Conservation (phyloP, 305 asterid species). For the Plantago rigida region DNA sequence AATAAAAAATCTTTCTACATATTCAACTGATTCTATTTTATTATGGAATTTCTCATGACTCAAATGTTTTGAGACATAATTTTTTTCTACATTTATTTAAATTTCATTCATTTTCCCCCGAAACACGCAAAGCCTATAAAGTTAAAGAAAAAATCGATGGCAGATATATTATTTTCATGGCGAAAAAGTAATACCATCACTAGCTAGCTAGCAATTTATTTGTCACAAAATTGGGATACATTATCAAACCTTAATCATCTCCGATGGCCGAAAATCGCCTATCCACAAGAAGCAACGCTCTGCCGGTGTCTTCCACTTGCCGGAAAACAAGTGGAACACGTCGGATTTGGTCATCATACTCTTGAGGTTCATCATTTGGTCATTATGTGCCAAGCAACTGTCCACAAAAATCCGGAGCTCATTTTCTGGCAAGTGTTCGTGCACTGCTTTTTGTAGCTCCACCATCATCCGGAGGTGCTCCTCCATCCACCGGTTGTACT, state of each 20-base stretch:
- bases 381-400: slow-evolving; percentile 53
- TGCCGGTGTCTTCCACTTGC: slow-evolving; percentile 83
- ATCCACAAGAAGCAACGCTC: slow-evolving; percentile 92
- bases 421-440: slow-evolving; percentile 55
- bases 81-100: too few species aligned
- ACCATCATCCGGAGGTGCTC: slow-evolving; percentile 63
- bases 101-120: too few species aligned
- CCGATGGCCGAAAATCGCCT: slow-evolving; percentile 87
- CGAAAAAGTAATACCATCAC: too few species aligned
- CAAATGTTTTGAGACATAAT: too few species aligned
- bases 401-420: slow-evolving; percentile 60
- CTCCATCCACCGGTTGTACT: slow-evolving; percentile 81
- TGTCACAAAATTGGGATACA: slow-evolving; percentile 3
- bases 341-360: slow-evolving; percentile 56
- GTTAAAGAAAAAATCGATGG: too few species aligned
- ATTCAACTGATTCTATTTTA: too few species aligned
- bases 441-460: slow-evolving; percentile 63
- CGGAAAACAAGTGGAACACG: slow-evolving; percentile 72
- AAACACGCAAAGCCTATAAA: too few species aligned
- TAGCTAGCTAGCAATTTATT: too few species aligned
- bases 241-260: slow-evolving; percentile 58
- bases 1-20: too few species aligned
- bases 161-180: too few species aligned
- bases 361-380: slow-evolving; percentile 51
- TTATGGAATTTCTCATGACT: too few species aligned